Evolutionary conservation across 495 filamentous ascomycete species (phyloP).

Genomic region (Terfezia boudieri): DNA sequence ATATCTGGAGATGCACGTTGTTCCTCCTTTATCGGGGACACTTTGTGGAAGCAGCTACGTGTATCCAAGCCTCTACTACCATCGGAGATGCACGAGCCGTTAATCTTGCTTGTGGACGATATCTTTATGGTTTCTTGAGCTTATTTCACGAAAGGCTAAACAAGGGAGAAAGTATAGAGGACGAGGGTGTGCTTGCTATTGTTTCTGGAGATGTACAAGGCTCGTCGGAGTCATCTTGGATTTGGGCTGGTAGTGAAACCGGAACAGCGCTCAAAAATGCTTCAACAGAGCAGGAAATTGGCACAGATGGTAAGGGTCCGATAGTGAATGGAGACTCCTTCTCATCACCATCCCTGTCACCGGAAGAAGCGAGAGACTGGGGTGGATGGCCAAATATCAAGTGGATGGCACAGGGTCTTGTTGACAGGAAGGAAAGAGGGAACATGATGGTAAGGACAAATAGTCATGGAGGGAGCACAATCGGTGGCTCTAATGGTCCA

Average conservation of each 20-base stretch:
- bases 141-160: constrained; percentile 36
- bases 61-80: constrained; percentile 44
- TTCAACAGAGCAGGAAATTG: constrained; percentile 6
- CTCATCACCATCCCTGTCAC: too few species aligned
- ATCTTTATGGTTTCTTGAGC: constrained; percentile 62
- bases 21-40: constrained; percentile 54
- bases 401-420: constrained; percentile 18
- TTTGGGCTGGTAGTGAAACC: constrained; percentile 54
- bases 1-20: constrained; percentile 75
- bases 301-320: constrained; percentile 1
- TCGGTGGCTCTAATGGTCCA: too few species aligned
- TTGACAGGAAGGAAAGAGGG: constrained; percentile 2
- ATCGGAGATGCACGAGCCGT: constrained; percentile 47
- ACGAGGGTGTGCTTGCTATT: constrained; percentile 83
- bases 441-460: constrained; percentile 20
- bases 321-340: too few species aligned
- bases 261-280: constrained; percentile 23
- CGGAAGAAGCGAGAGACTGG: constrained; percentile 23
- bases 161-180: constrained; percentile 36
- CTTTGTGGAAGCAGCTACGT: constrained; percentile 46
- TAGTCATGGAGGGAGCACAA: too few species aligned
- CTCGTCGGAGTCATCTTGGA: constrained; percentile 55
- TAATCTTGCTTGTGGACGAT: constrained; percentile 59
- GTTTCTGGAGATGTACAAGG: constrained; percentile 79
- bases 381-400: constrained; percentile 32